Evolutionary conservation across 495 filamentous ascomycete genomes (phyloP).

Genomic region (Penicillium bovifimosum): DNA sequence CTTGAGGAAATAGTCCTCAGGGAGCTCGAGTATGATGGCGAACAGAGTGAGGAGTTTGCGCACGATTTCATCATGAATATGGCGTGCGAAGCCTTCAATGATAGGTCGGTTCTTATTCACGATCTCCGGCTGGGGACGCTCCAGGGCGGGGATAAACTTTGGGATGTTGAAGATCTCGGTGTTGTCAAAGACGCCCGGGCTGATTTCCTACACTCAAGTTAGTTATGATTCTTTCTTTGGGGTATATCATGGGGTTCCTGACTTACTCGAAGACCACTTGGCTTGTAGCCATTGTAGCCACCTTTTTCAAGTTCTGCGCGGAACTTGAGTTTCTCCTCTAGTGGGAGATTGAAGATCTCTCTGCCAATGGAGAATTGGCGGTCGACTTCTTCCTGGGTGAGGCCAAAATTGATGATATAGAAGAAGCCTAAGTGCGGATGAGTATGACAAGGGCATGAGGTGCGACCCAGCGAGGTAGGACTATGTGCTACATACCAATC

Average conservation of each 20-base stretch:
- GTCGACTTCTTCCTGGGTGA: slow-evolving; percentile 46
- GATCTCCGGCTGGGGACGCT: slow-evolving; percentile 38
- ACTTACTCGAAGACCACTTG: slow-evolving; percentile 14
- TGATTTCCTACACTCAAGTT: slow-evolving; percentile 10
- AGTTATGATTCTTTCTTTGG: slow-evolving; percentile 2
- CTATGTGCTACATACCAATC: neutral
- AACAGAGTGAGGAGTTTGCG: slow-evolving; percentile 43
- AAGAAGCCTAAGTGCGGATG: slow-evolving; percentile 33
- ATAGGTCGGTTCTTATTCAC: slow-evolving; percentile 32
- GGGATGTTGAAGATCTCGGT: slow-evolving; percentile 52
- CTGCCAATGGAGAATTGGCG: slow-evolving; percentile 48
- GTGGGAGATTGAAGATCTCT: slow-evolving; percentile 43
- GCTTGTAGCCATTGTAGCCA: slow-evolving; percentile 37
- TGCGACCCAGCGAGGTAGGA: neutral
- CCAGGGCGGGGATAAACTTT: slow-evolving; percentile 43
- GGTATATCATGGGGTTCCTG: neutral
- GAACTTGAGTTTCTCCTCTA: slow-evolving; percentile 47
- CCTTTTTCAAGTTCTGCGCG: slow-evolving; percentile 41
- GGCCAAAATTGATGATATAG: slow-evolving; percentile 45
- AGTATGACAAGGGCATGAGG: neutral
- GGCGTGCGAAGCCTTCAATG: slow-evolving; percentile 44
- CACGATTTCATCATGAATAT: slow-evolving; percentile 44
- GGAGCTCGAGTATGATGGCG: slow-evolving; percentile 46
- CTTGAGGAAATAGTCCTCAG: slow-evolving; percentile 46
- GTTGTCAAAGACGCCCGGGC: slow-evolving; percentile 43